These are phyloP conservation scores for Dimocarpus longan DNA, from an alignment of 345 rosid species.

Conservation along the genomic window DNA sequence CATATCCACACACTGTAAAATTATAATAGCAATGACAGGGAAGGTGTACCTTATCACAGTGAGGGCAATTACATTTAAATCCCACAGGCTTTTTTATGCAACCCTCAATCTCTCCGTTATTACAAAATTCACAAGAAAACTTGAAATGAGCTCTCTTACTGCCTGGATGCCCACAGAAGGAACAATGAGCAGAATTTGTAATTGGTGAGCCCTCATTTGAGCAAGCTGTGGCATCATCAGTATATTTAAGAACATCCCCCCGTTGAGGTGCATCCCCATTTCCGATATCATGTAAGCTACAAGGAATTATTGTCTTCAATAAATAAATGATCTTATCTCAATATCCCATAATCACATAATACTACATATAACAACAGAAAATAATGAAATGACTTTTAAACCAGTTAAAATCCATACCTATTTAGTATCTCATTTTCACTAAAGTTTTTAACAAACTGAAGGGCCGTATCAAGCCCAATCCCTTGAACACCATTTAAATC, in stretches of 20 bases:
- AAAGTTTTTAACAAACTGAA: conserved; percentile 59
- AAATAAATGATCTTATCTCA: conserved; percentile 21
- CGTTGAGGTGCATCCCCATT: conserved; percentile 36
- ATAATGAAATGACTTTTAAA: conserved; percentile 1
- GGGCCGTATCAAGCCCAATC: conserved; percentile 75
- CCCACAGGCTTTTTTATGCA: conserved; percentile 63
- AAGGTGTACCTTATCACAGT: conserved; percentile 53
- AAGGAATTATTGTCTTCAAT: conserved; percentile 14
- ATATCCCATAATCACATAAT: conserved; percentile 9
- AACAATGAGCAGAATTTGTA: conserved; percentile 67
- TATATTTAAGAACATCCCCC: conserved; percentile 34
- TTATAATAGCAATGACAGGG: background rate
- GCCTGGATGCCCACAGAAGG: conserved; percentile 92
- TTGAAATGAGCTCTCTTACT: conserved; percentile 64
- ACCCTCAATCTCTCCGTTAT: conserved; percentile 36
- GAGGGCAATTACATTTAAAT: conserved; percentile 68
- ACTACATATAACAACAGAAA: conserved; percentile 9
- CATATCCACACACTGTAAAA: background rate
- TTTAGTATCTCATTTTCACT: conserved; percentile 69
- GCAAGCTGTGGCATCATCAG: conserved; percentile 29
- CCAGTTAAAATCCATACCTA: conserved; percentile 41
- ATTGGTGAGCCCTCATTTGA: conserved; percentile 38
- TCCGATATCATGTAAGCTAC: conserved; percentile 66
- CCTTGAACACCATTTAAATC: conserved; percentile 79
- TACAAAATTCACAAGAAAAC: conserved; percentile 67